These are phyloP conservation scores for Schwanniomyces vanrijiae DNA, from an alignment of 805 yeast genomes.

Conservation along the genomic window DNA sequence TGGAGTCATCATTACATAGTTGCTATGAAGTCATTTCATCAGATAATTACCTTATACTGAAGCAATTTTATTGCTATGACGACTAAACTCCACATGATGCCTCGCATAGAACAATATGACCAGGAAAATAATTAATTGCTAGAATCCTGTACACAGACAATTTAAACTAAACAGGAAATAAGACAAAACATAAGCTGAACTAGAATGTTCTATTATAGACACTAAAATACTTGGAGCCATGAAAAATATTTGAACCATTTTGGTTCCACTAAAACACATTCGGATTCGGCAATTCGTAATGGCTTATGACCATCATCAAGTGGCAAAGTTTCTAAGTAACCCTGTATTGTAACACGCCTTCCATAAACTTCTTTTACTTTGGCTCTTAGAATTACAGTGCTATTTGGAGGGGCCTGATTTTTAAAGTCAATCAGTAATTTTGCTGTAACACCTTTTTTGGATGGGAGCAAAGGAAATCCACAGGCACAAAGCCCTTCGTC, in stretches of 20 bases:
- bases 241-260: constrained; percentile 76
- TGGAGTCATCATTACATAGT: not conserved
- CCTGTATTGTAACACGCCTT: constrained; percentile 78
- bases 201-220: not conserved
- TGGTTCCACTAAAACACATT: constrained; percentile 80
- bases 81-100: not conserved
- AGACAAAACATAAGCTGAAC: not conserved
- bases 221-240: constrained; percentile 29
- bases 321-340: constrained; percentile 56
- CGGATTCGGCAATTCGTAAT: constrained; percentile 55
- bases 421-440: constrained; percentile 64
- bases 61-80: not conserved
- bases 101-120: not conserved
- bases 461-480: constrained; percentile 81
- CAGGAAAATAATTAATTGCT: not conserved
- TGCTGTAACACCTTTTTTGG: constrained; percentile 88
- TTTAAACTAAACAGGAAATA: not conserved
- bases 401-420: constrained; percentile 59
- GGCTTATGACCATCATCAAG: constrained; percentile 23
- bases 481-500: constrained; percentile 86
- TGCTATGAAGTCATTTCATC: not conserved
- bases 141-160: too few relatives aligned
- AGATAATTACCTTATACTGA: too few relatives aligned
- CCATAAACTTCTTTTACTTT: constrained; percentile 67
- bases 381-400: constrained; percentile 67